These are phyloP conservation scores for Hirsutella thompsonii DNA, from an alignment of 2,329 filamentous ascomycete species.

Conservation along the genomic window DNA sequence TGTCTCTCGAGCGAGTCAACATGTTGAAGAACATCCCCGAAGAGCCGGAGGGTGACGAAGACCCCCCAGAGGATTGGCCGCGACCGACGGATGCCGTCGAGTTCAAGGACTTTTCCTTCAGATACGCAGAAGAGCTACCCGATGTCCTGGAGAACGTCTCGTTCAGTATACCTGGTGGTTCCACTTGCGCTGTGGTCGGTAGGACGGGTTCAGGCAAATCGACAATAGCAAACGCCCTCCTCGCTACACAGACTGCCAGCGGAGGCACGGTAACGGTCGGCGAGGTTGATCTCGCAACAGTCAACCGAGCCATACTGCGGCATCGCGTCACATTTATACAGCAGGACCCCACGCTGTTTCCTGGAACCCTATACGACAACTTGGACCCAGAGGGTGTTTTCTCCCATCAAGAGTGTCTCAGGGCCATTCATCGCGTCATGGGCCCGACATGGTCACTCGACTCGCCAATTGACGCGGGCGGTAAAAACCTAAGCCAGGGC, in stretches of 20 bases:
- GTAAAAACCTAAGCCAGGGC: slow-evolving; percentile 49
- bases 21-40: slow-evolving; percentile 69
- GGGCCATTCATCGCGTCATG: slow-evolving; percentile 46
- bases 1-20: slow-evolving; percentile 76
- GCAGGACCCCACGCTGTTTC: slow-evolving; percentile 50
- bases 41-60: slow-evolving; percentile 53
- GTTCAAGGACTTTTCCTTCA: slow-evolving; percentile 66
- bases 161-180: slow-evolving; percentile 56
- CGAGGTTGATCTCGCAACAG: slow-evolving; percentile 33
- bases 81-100: slow-evolving; percentile 55
- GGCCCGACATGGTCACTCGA: slow-evolving; percentile 32
- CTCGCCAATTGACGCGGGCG: slow-evolving; percentile 43
- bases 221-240: slow-evolving; percentile 50
- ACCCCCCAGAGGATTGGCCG: slow-evolving; percentile 69
- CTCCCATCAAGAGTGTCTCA: slow-evolving; percentile 35
- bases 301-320: slow-evolving; percentile 42
- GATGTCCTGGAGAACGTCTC: slow-evolving; percentile 56
- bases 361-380: slow-evolving; percentile 46
- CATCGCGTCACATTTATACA: slow-evolving; percentile 50
- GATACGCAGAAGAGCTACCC: slow-evolving; percentile 67
- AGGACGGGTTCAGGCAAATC: slow-evolving; percentile 82
- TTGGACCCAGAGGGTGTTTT: slow-evolving; percentile 54
- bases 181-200: slow-evolving; percentile 57
- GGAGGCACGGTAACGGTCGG: slow-evolving; percentile 42
- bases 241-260: slow-evolving; percentile 39